Base-by-base conservation (phyloP, 2,329 filamentous ascomycete species). In the Bimuria novae-zelandiae region DNA sequence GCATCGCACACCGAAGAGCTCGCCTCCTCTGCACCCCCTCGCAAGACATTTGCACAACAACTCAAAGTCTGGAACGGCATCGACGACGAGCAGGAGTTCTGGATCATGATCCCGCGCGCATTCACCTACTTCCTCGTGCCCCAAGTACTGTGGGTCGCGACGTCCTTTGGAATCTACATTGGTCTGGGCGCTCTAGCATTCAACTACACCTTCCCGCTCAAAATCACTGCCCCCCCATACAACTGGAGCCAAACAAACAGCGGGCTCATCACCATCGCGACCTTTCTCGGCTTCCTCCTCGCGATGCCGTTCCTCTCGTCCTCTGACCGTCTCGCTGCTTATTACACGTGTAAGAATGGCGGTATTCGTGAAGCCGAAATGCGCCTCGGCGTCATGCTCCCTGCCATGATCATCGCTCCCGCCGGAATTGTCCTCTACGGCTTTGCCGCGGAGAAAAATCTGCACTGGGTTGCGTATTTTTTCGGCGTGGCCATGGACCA, bases 321-420 rank as follows among this genome's bases (percentile, higher is more conserved):
- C 8, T 69, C 69, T 0, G 82, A 84, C 59, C 83, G 80, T 76
- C 72, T 84, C 22, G 77, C 77, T 7, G 80, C 79, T 50, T 67
- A 74, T 19, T 72, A 77, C 1, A 84, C 82, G 4, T 73, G 67
- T 39, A 75, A 74, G 58, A 84, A 84, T 55, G 61, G 72, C 1
- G 81, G 81, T 3, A 77, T 84, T 43, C 73, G 82, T 46, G 82
- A 84, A 66, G 77, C 81, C 0, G 81, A 84, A 59, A 83, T 84
- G 81, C 72, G 81, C 30, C 60, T 84, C 49, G 65, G 62, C 17
- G 69, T 71, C 10, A 61, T 75, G 21, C 58, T 74, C 1, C 71
- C 71, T 14, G 70, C 69, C 8, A 67, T 68, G 55, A 25, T 74
- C 16, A 65, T 74, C 47, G 72, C 68, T 2, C 70, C 72, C 8